Percentiles rank a stretch among this genome's conserved stretches.
Evolutionary conservation across 306 rosid species (phyloP).

Genomic region (Cyamopsis tetragonoloba): DNA sequence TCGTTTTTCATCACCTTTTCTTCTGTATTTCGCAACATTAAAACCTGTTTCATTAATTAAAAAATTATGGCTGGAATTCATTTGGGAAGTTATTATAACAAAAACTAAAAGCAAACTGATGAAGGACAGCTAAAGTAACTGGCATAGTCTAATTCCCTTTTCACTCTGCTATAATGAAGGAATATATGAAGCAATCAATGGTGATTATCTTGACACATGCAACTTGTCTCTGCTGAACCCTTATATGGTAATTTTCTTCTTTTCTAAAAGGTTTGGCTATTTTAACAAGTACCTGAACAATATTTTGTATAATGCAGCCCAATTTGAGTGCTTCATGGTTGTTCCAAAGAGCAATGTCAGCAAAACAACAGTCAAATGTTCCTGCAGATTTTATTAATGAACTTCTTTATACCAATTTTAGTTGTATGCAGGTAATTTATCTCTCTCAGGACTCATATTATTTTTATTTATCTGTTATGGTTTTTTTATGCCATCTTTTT

Average conservation of each 20-base stretch:
- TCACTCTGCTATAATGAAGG: constrained; percentile 46
- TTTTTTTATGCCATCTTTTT: constrained; percentile 8
- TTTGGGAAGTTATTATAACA: background rate
- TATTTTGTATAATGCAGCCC: constrained; percentile 55
- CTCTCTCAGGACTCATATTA: background rate
- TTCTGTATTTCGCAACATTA: background rate
- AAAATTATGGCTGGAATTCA: background rate
- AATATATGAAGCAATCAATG: constrained; percentile 70
- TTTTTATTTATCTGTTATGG: background rate
- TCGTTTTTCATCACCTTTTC: background rate
- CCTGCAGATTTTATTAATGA: constrained; percentile 80
- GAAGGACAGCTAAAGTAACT: constrained; percentile 9
- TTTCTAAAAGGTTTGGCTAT: background rate
- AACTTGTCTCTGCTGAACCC: constrained; percentile 84
- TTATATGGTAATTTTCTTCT: constrained; percentile 64
- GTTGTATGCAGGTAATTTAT: constrained; percentile 67
- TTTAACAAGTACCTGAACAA: constrained; percentile 22
- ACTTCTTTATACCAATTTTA: constrained; percentile 75
- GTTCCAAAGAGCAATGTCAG: constrained; percentile 99
- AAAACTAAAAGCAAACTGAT: background rate
- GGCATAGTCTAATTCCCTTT: constrained; percentile 18
- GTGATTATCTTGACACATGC: constrained; percentile 68
- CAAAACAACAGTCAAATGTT: constrained; percentile 60
- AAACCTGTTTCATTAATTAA: background rate
- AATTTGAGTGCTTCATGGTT: constrained; percentile 94